Conservation (phyloP, 208 protist genomes). For the Wallacemonas collosoma region DNA sequence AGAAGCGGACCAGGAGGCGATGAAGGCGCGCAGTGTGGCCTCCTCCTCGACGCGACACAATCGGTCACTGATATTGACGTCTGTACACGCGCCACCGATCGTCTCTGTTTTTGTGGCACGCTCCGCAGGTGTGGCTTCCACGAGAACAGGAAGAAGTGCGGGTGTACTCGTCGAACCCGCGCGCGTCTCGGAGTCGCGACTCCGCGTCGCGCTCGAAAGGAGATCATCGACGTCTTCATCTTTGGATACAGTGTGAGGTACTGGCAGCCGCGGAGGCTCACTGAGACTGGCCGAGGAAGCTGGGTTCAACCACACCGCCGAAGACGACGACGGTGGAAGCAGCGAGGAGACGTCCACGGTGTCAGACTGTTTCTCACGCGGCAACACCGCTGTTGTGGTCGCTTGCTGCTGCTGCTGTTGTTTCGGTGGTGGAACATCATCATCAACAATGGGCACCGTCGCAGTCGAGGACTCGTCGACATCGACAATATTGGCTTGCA, state of each 20-base stretch:
- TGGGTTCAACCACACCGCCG: background rate
- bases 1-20: constrained; percentile 3
- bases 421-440: background rate
- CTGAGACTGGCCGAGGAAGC: background rate
- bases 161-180: background rate
- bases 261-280: background rate
- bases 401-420: background rate
- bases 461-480: constrained; percentile 10
- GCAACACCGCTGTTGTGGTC: background rate
- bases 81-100: too few relatives aligned
- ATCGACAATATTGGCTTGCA: background rate
- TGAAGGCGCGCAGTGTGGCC: constrained; percentile 4
- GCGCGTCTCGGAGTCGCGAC: background rate
- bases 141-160: background rate
- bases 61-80: background rate
- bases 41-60: background rate
- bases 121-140: too few relatives aligned
- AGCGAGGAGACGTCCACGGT: background rate
- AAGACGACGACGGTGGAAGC: background rate
- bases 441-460: background rate
- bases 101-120: too few relatives aligned
- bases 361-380: background rate
- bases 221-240: too few relatives aligned
- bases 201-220: too few relatives aligned
- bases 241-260: too few relatives aligned